A percentile compares a stretch with the other conserved stretches of the same genome.
Evolutionary conservation across 331 rosid genomes (phyloP).

Genomic region (Spiraea crenata): DNA sequence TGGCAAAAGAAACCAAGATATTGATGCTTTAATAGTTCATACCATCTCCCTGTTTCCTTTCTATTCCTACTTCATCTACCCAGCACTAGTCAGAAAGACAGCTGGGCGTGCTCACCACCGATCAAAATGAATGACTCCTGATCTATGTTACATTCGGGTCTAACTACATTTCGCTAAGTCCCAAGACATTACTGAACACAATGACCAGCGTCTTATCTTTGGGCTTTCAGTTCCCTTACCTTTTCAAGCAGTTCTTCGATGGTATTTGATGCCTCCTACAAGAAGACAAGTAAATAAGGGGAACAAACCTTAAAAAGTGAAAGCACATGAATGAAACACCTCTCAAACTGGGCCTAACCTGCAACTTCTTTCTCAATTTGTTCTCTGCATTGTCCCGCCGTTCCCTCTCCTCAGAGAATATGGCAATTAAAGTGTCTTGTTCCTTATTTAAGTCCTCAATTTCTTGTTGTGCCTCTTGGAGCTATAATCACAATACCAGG

Average conservation of each 20-base stretch:
- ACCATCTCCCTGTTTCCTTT: background rate
- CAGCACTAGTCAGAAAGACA: background rate
- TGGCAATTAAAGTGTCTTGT: conserved; percentile 70
- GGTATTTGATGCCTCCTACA: conserved; percentile 69
- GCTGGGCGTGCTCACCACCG: background rate
- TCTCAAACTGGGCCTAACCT: conserved; percentile 42
- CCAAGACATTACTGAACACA: background rate
- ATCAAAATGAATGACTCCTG: background rate
- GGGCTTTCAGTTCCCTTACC: conserved; percentile 44
- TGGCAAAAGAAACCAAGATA: background rate
- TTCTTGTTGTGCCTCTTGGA: conserved; percentile 44
- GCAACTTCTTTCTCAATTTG: conserved; percentile 67
- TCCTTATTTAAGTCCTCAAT: conserved; percentile 65
- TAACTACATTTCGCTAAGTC: background rate
- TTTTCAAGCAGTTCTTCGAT: conserved; percentile 63
- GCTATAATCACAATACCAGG: conserved; percentile 43
- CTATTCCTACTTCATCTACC: background rate
- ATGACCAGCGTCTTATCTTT: background rate
- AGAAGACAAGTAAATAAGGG: background rate
- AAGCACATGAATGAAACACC: background rate
- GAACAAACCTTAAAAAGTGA: background rate
- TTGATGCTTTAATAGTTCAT: background rate
- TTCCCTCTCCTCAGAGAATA: conserved; percentile 85
- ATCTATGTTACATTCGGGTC: conserved; percentile 1
- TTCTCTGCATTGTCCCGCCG: conserved; percentile 66